phyloP scores from a whole-genome alignment of 1,284 basidiomycete genomes.

The Phaffia rhodozyma region DNA sequence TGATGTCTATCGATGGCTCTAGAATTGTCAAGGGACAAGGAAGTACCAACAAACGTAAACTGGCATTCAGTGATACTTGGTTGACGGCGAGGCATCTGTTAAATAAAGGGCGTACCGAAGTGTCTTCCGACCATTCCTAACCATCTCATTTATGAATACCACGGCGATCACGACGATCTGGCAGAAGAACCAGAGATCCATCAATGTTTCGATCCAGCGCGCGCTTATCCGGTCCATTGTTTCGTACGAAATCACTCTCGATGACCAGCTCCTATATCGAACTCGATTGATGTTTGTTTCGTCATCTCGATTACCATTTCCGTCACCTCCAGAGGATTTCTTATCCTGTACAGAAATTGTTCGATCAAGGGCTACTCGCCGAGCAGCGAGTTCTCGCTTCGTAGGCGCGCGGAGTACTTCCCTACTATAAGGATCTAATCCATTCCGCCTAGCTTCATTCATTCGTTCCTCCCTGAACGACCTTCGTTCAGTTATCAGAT shows the following conservation, averaged over 20 bases:
- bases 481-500: not conserved
- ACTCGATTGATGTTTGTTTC: not conserved
- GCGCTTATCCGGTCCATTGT: constrained; percentile 4
- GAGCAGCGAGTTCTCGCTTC: constrained; percentile 4
- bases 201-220: not conserved
- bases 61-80: no score
- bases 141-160: constrained; percentile 10
- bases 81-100: no score
- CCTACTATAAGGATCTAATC: constrained; percentile 2
- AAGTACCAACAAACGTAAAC: no score
- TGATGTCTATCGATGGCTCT: no score
- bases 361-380: not conserved
- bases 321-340: not conserved
- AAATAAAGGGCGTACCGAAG: no score
- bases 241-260: constrained; percentile 7
- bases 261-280: constrained; percentile 3
- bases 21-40: no score
- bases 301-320: not conserved
- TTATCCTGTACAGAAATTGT: not conserved
- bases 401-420: constrained; percentile 3
- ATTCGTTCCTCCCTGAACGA: not conserved
- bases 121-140: constrained; percentile 4
- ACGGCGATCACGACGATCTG: constrained; percentile 5
- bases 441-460: not conserved
- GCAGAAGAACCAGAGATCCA: constrained; percentile 7